Evolutionary conservation across 345 rosid species (phyloP).

Genomic region (Eucalyptus camaldulensis): DNA sequence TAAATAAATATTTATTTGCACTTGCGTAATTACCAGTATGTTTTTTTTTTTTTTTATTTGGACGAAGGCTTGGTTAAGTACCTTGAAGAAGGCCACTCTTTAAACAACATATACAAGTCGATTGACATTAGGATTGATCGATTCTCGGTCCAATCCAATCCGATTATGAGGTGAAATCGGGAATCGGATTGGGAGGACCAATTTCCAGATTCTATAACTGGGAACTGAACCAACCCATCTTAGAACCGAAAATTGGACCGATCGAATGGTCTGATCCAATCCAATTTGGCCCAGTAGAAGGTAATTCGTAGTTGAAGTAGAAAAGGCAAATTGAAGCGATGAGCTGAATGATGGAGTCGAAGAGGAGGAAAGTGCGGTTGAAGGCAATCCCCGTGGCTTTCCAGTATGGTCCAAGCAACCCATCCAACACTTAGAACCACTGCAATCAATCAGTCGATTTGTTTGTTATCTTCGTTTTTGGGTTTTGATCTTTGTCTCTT

Average conservation of each 20-base stretch:
- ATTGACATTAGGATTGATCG: no score
- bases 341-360: conserved; percentile 94
- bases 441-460: neutral
- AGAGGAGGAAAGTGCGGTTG: conserved; percentile 93
- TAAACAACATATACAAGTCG: neutral
- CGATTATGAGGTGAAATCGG: no score
- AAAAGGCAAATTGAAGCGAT: conserved; percentile 27
- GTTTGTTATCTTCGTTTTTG: neutral
- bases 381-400: conserved; percentile 88
- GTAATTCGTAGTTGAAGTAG: no score
- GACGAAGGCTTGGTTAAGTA: neutral
- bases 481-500: neutral
- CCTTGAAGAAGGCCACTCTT: neutral
- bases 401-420: conserved; percentile 92
- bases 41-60: neutral
- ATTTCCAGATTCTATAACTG: no score
- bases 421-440: conserved; percentile 98
- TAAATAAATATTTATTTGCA: neutral
- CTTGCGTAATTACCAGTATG: neutral
- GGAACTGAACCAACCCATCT: rapidly evolving
- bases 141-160: no score
- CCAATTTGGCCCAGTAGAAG: rapidly evolving
- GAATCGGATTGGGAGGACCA: rapidly evolving
- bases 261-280: rapidly evolving
- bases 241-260: no score